Conservation (phyloP, 257 asterid species). For the Capsicum rhomboideum region DNA sequence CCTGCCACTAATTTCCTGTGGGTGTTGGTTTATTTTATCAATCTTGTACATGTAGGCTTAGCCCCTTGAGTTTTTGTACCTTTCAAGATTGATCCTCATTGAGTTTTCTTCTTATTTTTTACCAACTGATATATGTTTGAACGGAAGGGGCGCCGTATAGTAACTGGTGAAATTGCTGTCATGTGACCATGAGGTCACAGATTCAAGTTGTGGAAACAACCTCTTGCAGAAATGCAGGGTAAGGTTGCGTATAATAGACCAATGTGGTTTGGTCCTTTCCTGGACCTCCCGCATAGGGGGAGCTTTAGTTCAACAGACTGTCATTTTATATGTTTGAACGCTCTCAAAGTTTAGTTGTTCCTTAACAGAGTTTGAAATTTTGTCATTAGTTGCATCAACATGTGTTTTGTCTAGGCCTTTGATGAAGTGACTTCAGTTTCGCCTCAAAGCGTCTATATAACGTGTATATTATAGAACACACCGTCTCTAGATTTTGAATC, state of each 20-base stretch:
- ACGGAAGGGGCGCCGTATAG: too few species aligned
- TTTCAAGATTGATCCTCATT: not conserved
- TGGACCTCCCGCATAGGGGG: too few species aligned
- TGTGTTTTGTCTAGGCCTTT: not conserved
- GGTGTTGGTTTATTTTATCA: not conserved
- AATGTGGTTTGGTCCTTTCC: too few species aligned
- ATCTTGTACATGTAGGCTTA: not conserved
- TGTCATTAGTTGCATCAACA: not conserved
- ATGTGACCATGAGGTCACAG: too few species aligned
- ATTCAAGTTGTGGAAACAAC: too few species aligned
- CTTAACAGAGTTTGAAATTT: not conserved
- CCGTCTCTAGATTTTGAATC: not conserved
- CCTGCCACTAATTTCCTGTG: not conserved
- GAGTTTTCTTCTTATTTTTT: not conserved
- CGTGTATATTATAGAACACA: not conserved
- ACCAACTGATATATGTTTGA: not conserved
- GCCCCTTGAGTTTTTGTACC: not conserved
- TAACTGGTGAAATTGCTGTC: too few species aligned
- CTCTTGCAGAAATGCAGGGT: too few species aligned
- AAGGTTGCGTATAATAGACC: too few species aligned
- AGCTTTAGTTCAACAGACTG: too few species aligned
- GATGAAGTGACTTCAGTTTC: not conserved
- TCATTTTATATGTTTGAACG: not conserved
- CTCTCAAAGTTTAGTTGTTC: not conserved
- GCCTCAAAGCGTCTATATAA: not conserved